These are phyloP conservation scores for Lecanosticta acicola DNA, from an alignment of 2,329 filamentous ascomycete genomes.

Conservation along the genomic window DNA sequence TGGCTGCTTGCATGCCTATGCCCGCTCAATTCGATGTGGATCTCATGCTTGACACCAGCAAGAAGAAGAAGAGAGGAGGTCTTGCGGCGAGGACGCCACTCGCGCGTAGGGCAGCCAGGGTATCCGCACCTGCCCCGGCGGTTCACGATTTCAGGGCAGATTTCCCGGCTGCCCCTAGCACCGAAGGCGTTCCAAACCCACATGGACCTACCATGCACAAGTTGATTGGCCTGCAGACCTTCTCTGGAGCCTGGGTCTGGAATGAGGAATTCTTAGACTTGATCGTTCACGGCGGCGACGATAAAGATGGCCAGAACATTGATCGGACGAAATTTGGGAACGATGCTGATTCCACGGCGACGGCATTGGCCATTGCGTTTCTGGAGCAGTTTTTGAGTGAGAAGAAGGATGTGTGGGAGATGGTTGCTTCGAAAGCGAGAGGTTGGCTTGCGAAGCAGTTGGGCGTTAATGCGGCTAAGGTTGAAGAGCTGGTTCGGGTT, in stretches of 20 bases:
- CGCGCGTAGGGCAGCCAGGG: background rate
- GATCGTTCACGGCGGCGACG: too few relatives aligned
- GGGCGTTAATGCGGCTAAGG: conserved; percentile 2
- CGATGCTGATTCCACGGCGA: conserved; percentile 27
- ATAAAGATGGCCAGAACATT: too few relatives aligned
- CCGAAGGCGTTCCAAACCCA: too few relatives aligned
- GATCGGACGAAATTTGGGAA: conserved; percentile 6
- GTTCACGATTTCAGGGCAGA: too few relatives aligned
- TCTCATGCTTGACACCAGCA: background rate
- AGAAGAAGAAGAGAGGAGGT: background rate
- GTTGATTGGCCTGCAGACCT: conserved; percentile 52
- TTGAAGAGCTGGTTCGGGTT: conserved; percentile 1
- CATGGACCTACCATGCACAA: conserved; percentile 35
- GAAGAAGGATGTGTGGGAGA: conserved; percentile 56
- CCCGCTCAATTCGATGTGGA: too few relatives aligned
- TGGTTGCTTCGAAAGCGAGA: conserved; percentile 57
- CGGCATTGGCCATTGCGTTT: conserved; percentile 44
- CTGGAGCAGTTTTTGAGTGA: conserved; percentile 43
- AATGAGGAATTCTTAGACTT: conserved; percentile 24
- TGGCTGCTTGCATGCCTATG: too few relatives aligned
- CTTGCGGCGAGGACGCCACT: background rate
- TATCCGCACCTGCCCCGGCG: background rate
- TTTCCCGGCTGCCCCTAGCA: too few relatives aligned
- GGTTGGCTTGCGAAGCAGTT: conserved; percentile 14
- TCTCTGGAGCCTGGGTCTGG: conserved; percentile 51